These are phyloP conservation scores for Penstemon eatonii DNA, from an alignment of 257 asterid genomes.

Conservation along the genomic window DNA sequence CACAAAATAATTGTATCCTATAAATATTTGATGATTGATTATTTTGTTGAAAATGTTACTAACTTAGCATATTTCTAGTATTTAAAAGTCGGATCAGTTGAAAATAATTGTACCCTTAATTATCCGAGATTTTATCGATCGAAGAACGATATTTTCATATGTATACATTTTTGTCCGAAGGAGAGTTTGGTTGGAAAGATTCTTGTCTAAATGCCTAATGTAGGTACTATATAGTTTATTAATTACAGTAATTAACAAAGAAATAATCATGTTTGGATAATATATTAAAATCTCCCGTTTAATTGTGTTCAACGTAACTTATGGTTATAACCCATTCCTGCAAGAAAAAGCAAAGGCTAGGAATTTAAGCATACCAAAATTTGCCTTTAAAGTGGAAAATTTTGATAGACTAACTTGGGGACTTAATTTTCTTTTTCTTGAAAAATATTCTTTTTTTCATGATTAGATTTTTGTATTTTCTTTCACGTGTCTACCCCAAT, in stretches of 20 bases:
- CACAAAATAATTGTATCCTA: no score
- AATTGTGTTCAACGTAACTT: constrained; percentile 5
- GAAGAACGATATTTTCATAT: neutral
- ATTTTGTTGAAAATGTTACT: neutral
- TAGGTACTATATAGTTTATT: no score
- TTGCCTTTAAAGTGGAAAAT: constrained; percentile 18
- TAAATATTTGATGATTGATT: neutral
- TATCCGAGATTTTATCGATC: neutral
- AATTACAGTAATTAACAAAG: no score
- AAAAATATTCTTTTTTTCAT: no score
- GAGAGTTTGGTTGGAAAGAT: neutral
- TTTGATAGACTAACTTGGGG: neutral
- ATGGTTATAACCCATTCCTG: constrained; percentile 18
- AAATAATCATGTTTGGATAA: no score
- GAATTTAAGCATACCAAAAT: neutral
- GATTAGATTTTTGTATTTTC: no score
- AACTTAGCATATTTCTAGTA: neutral
- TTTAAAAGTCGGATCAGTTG: no score
- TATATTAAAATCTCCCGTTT: no score
- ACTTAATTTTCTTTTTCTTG: no score
- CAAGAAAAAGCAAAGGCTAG: constrained; percentile 19
- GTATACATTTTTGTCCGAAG: neutral
- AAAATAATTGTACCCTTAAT: no score
- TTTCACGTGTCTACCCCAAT: no score
- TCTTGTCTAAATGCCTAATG: no score